Conservation (phyloP, 306 rosid genomes). For the Vigna radiata region DNA sequence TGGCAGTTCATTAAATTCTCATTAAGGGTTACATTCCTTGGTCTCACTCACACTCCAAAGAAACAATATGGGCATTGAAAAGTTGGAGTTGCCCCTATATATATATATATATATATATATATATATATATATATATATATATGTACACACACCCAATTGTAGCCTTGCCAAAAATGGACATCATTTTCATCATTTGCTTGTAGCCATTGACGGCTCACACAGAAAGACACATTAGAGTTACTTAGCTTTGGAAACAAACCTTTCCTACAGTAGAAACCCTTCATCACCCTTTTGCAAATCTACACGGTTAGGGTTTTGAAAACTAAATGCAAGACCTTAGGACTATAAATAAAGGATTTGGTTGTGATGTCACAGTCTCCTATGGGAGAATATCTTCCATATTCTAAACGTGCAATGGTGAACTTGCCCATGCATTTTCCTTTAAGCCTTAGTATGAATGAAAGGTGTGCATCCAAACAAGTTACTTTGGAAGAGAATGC, state of each 20-base stretch:
- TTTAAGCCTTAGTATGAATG: constrained; percentile 39
- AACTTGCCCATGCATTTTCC: constrained; percentile 53
- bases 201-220: constrained; percentile 36
- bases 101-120: too few species aligned
- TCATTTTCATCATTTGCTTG: constrained; percentile 34
- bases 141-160: constrained; percentile 32
- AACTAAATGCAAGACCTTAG: constrained; percentile 17
- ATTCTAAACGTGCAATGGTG: constrained; percentile 49
- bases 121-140: not conserved
- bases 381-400: constrained; percentile 34
- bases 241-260: constrained; percentile 26
- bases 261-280: constrained; percentile 30
- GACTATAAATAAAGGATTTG: constrained; percentile 33
- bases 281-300: constrained; percentile 20
- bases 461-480: constrained; percentile 36
- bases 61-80: constrained; percentile 50
- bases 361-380: constrained; percentile 31
- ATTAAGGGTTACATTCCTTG: constrained; percentile 44
- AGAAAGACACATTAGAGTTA: constrained; percentile 31
- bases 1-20: constrained; percentile 51
- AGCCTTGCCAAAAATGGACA: constrained; percentile 39
- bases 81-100: constrained; percentile 33
- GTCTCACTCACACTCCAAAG: constrained; percentile 46
- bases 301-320: constrained; percentile 20
- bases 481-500: constrained; percentile 5